Evolutionary conservation across 2,329 filamentous ascomycete genomes (phyloP), one percentile per base, ranked within the genome.

Genomic region (Stylonectria norvegica): DNA sequence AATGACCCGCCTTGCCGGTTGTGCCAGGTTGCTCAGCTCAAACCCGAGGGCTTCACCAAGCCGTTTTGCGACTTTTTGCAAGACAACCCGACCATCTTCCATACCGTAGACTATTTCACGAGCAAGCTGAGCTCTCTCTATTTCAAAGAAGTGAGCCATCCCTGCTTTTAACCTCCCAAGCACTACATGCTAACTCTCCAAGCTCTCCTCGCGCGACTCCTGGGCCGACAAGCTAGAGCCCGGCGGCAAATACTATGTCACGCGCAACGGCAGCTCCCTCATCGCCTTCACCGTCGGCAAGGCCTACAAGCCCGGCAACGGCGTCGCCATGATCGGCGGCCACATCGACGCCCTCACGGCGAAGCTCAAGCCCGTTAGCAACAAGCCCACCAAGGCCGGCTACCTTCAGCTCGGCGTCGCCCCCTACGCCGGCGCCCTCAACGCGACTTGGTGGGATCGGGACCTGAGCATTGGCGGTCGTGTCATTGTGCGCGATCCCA

Each of bases 391-490:
- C 55, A 89, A 85, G 61, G 85, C 86, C 20, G 91, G 93, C 38
- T 98, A 89, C 60, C 65, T 88, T 19, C 89, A 97, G 69, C 77
- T 97, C 5, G 91, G 88, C 17, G 88, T 97, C 38, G 90, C 93
- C 3, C 93, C 87, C 1, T 98, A 97, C 61, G 91, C 89, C 8
- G 91, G 93, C 36, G 89, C 74, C 2, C 69, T 97, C 47, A 93
- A 90, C 61, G 73, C 75, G 48, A 97, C 93, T 1, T 97, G 93
- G 93, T 97, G 90, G 91, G 93, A 97, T 64, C 81, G 93, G 25
- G 93, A 98, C 64, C 76, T 98, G 36, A 84, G 86, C 50, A 86
- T 97, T 55, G 93, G 89, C 49, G 93, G 93, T 27, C 77, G 89
- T 31, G 91, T 97, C 4, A 73, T 97, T 34, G 83, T 97, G 32